A percentile compares a stretch with the other conserved stretches of the same genome.
Conservation (phyloP, 257 asterid species). For the Ajuga chamaepitys region DNA sequence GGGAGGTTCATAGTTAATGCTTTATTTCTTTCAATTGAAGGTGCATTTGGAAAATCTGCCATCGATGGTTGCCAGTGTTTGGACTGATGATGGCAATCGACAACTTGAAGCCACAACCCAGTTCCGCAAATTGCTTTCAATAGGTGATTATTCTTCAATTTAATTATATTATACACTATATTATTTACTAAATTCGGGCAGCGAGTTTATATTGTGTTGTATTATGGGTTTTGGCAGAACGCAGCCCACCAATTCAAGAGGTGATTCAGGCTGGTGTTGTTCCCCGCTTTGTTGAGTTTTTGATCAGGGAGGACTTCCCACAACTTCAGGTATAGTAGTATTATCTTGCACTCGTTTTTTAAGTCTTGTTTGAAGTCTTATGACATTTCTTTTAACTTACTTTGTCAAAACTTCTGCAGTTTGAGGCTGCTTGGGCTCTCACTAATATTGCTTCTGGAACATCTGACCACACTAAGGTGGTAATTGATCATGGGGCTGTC, state of each 20-base stretch:
- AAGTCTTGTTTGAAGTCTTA: neutral
- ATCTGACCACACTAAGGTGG: conserved; percentile 84
- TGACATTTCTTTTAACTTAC: neutral
- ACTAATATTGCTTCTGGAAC: conserved; percentile 94
- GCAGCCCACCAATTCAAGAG: conserved; percentile 83
- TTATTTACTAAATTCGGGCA: neutral
- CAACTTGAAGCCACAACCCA: conserved; percentile 79
- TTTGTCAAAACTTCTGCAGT: conserved; percentile 26
- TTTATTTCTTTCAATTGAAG: conserved; percentile 1
- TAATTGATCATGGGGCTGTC: conserved; percentile 82
- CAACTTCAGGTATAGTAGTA: conserved; percentile 63
- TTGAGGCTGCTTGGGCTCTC: conserved; percentile 98
- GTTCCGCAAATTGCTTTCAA: conserved; percentile 72
- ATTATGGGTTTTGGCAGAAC: conserved; percentile 35
- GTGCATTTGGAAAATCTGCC: conserved; percentile 69
- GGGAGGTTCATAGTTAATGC: neutral
- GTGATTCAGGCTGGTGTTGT: conserved; percentile 84
- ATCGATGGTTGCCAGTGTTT: conserved; percentile 60
- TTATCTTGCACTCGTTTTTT: neutral
- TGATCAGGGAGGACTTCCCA: conserved; percentile 72
- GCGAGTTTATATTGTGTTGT: neutral
- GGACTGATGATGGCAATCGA: conserved; percentile 42
- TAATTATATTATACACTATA: neutral
- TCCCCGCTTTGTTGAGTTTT: conserved; percentile 75
- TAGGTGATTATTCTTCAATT: conserved; percentile 35